Percentiles rank a stretch among this genome's conserved stretches.
These are phyloP conservation scores for Trametes gibbosa DNA, from an alignment of 768 basidiomycete genomes.

Conservation along the genomic window DNA sequence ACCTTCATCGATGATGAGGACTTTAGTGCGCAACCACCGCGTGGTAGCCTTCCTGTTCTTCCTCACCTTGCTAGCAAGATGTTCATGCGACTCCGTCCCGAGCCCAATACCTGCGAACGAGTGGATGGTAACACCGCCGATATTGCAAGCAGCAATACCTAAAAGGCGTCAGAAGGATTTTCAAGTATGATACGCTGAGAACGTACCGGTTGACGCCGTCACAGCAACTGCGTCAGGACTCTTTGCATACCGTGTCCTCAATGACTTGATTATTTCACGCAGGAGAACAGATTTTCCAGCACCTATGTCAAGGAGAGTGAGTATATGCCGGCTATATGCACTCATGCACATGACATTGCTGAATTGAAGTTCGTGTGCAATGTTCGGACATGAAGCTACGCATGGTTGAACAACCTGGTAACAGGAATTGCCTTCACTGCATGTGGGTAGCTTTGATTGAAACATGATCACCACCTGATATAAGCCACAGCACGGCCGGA, in stretches of 20 bases:
- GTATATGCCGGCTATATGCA: conserved; percentile 8
- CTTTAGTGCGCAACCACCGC: conserved; percentile 83
- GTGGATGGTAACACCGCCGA: conserved; percentile 93
- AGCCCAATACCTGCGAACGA: conserved; percentile 95
- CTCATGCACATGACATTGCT: not conserved
- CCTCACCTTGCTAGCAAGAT: conserved; percentile 61
- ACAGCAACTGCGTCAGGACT: conserved; percentile 78
- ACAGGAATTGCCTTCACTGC: too few relatives aligned
- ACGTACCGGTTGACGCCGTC: conserved; percentile 87
- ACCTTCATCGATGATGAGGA: conserved; percentile 85
- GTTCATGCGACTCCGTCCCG: conserved; percentile 61
- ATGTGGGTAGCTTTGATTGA: too few relatives aligned
- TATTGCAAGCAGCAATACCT: conserved; percentile 97
- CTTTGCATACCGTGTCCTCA: conserved; percentile 55
- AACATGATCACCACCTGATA: too few relatives aligned
- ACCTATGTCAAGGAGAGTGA: conserved; percentile 46
- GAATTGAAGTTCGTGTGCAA: too few relatives aligned
- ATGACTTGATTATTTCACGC: conserved; percentile 80
- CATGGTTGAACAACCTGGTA: too few relatives aligned
- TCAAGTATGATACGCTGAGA: not conserved
- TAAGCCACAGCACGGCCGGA: not conserved
- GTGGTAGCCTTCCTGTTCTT: conserved; percentile 82
- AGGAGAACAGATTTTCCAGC: conserved; percentile 96
- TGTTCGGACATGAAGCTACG: too few relatives aligned
- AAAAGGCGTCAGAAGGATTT: not conserved